Base-by-base conservation (phyloP, 1,284 basidiomycete genomes). In the Veloboletus limbatus region DNA sequence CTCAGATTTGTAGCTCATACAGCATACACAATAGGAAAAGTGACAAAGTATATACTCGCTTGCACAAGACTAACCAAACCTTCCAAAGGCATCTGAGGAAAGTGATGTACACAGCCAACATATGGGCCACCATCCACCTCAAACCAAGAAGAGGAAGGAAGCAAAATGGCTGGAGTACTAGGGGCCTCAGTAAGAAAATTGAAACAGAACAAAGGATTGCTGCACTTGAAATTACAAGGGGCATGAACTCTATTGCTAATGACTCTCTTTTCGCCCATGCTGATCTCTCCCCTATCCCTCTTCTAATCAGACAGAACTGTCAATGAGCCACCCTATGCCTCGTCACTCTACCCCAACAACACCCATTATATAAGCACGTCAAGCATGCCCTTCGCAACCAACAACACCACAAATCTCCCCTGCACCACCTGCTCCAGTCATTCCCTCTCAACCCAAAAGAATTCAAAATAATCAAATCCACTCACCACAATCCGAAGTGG, bases 241-340 rank as follows among this genome's bases (percentile, higher is more conserved):
- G 50, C 8, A 48, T 64, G 49, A 24, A 43, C 20, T 44, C 54
- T 8, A 57, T 59, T 0, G 43, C 60, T 0, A 55, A 53, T 2
- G 58, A 59, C 32, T 11, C 51, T 0, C 35, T 63, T 2, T 47
- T 58, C n/a, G 43, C 45, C 4, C 61, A 64, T 32, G 50, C 57
- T 3, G 24, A 52, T 27, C 31, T 61, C 6, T 48, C 49, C 11
- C 60, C 63, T 1, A 45, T 54, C 4, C 35, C 45, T 13, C 21
- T 58, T 2, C 40, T 41, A 11, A 35, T 59, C 1, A 8, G 13
- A 8, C 8, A n/a, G n/a, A n/a, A n/a, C n/a, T n/a, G n/a, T n/a
- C n/a, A n/a, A n/a, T n/a, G n/a, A n/a, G n/a, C n/a, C n/a, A n/a
- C n/a, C n/a, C n/a, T n/a, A n/a, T n/a, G n/a, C n/a, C n/a, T n/a